These are phyloP conservation scores for Colletotrichum australisinense DNA, from an alignment of 2,329 filamentous ascomycete genomes.

Conservation along the genomic window DNA sequence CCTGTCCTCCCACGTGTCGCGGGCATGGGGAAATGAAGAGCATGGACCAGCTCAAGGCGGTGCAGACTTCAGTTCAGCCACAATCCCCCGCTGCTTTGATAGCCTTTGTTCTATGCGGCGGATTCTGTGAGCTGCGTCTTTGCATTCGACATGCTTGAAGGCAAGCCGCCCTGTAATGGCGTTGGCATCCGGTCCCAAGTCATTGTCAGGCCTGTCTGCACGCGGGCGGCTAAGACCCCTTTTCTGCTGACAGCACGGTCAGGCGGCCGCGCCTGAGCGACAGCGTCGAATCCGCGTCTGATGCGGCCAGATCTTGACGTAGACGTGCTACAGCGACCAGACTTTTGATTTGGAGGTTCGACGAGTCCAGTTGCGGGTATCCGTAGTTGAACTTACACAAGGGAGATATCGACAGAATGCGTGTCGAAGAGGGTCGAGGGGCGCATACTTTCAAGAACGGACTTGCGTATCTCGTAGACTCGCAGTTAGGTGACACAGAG, in stretches of 20 bases:
- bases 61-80: conserved; percentile 23
- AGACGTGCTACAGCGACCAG: conserved; percentile 1
- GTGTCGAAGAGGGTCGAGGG: background rate
- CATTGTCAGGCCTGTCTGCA: conserved; percentile 8
- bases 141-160: conserved; percentile 17
- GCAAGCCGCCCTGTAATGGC: conserved; percentile 23
- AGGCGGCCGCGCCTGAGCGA: background rate
- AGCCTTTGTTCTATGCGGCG: background rate
- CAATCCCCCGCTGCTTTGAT: conserved; percentile 1
- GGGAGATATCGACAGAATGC: background rate
- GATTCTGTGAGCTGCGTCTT: background rate
- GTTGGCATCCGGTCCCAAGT: conserved; percentile 2
- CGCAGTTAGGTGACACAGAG: background rate
- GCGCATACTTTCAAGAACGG: background rate
- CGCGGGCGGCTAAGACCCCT: conserved; percentile 23
- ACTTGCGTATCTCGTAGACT: background rate
- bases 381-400: background rate
- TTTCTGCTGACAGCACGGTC: conserved; percentile 6
- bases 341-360: background rate
- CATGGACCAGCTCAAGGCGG: conserved; percentile 29
- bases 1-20: conserved; percentile 31
- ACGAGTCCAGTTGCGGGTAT: background rate
- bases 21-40: conserved; percentile 34
- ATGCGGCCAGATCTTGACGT: background rate
- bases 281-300: background rate